Conservation (phyloP, 2,329 filamentous ascomycete genomes). For the Xylariaceae sp. region DNA sequence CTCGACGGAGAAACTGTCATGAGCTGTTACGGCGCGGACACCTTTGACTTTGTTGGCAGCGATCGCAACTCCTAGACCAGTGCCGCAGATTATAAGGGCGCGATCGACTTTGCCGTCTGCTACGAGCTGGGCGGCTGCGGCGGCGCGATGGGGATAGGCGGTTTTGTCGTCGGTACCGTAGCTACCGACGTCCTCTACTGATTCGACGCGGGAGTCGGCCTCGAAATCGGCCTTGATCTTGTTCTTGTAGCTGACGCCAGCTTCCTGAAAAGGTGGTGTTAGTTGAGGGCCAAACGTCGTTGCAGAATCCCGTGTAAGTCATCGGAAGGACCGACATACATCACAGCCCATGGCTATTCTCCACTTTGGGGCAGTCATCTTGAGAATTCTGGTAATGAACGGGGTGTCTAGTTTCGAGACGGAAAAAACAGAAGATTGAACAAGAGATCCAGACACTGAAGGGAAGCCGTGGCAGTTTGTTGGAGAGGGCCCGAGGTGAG, state of each 20-base stretch:
- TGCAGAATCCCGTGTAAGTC: background rate
- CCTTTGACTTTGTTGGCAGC: slow-evolving; percentile 85
- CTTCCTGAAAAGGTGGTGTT: slow-evolving; percentile 45
- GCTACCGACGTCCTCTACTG: slow-evolving; percentile 72
- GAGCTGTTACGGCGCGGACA: slow-evolving; percentile 81
- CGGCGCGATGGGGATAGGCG: slow-evolving; percentile 75
- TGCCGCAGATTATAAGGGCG: slow-evolving; percentile 79
- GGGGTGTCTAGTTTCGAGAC: background rate
- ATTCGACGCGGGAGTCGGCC: slow-evolving; percentile 60
- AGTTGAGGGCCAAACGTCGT: background rate
- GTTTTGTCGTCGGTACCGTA: slow-evolving; percentile 65
- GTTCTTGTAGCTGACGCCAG: slow-evolving; percentile 74
- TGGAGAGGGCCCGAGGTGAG: background rate
- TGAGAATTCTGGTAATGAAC: slow-evolving; percentile 3
- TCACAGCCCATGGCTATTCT: slow-evolving; percentile 52
- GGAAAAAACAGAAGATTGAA: background rate
- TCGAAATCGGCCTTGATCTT: slow-evolving; percentile 71
- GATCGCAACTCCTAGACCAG: slow-evolving; percentile 82
- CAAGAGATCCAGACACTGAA: no score
- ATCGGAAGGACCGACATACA: slow-evolving; percentile 30
- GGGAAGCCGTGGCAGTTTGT: no score
- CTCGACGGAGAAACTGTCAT: slow-evolving; percentile 83
- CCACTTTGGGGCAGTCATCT: slow-evolving; percentile 45
- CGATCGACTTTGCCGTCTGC: slow-evolving; percentile 65
- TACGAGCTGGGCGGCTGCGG: slow-evolving; percentile 64